Evolutionary conservation across 2,329 filamentous ascomycete genomes (phyloP), one percentile per base, ranked within the genome.

Genomic region (Purpureocillium lavendulum): DNA sequence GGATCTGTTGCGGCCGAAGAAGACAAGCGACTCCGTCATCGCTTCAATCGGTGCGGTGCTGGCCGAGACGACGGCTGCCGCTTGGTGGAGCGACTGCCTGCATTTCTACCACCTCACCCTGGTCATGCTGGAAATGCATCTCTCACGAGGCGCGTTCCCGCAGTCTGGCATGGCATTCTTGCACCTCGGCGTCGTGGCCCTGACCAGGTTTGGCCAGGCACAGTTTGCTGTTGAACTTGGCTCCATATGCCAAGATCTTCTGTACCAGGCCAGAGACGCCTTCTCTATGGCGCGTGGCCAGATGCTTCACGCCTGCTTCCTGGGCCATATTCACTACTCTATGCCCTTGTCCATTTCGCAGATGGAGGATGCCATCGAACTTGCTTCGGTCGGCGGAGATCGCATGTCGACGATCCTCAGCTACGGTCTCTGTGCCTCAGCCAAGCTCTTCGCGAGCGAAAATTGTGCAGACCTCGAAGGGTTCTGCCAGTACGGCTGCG

Each of bases 41-140:
- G 67, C 73, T 26, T 81, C 78, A 0, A 65, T 86, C 2, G 84
- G 82, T 3, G 80, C 82, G 7, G 77, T 89, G 4, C 65, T 88
- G 13, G 72, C 80, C 1, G 82, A 89, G 59, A 74, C 84, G 11
- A 68, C 82, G 8, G 78, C 75, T 46, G 77, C 82, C 12, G 81
- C 80, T 4, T 87, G 81, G 67, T 88, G 85, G 85, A 80, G 73
- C 31, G 77, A 88, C 49, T 69, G 69, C 15, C 59, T 87, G 9
- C 69, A 79, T n/a, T 87, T 85, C 54, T 89, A 87, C 54, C 77
- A 85, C 48, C 70, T 82, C 18, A 69, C 77, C 1, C 62, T 89
- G 12, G 70, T 79, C 44, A 77, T 88, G 65, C 64, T 87, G 40
- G 67, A 80, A 39, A 67, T 80, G 39, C 81, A 85, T 53, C 62